Conservation (phyloP, 768 basidiomycete species). For the Paxillus ammoniavirescens region DNA sequence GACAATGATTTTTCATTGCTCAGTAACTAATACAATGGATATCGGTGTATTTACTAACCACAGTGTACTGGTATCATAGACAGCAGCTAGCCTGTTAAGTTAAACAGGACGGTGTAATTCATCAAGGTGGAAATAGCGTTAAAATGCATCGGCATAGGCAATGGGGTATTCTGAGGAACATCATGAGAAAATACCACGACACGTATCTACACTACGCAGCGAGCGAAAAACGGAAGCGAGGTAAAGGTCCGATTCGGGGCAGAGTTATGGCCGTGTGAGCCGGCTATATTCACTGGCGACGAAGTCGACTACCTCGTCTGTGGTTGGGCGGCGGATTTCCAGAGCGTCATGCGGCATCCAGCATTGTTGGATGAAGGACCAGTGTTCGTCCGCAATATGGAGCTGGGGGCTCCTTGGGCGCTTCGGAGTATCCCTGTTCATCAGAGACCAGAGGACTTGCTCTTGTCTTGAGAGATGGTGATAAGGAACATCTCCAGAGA, state of each 20-base stretch:
- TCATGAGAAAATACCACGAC: background rate
- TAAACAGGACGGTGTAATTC: too few relatives aligned
- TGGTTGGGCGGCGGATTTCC: background rate
- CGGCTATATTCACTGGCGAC: background rate
- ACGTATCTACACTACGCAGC: background rate
- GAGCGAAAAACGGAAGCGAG: background rate
- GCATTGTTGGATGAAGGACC: conserved; percentile 41
- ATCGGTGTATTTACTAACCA: too few relatives aligned
- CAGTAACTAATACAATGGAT: too few relatives aligned
- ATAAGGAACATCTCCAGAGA: conserved; percentile 1
- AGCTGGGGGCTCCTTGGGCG: conserved; percentile 15
- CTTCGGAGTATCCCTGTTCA: conserved; percentile 21
- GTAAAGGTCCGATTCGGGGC: background rate
- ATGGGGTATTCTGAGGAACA: background rate
- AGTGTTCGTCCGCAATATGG: conserved; percentile 38
- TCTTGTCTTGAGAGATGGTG: background rate
- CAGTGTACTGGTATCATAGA: too few relatives aligned
- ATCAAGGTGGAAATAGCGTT: too few relatives aligned
- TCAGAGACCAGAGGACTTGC: conserved; percentile 7
- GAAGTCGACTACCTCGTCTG: conserved; percentile 1
- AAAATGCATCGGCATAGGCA: too few relatives aligned
- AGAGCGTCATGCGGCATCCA: conserved; percentile 23
- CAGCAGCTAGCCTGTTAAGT: too few relatives aligned
- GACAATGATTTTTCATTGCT: too few relatives aligned
- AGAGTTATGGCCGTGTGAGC: background rate